A percentile compares a stretch with the other conserved stretches of the same genome.
Conservation (phyloP, 345 rosid species). For the Leavenworthia alabamica region DNA sequence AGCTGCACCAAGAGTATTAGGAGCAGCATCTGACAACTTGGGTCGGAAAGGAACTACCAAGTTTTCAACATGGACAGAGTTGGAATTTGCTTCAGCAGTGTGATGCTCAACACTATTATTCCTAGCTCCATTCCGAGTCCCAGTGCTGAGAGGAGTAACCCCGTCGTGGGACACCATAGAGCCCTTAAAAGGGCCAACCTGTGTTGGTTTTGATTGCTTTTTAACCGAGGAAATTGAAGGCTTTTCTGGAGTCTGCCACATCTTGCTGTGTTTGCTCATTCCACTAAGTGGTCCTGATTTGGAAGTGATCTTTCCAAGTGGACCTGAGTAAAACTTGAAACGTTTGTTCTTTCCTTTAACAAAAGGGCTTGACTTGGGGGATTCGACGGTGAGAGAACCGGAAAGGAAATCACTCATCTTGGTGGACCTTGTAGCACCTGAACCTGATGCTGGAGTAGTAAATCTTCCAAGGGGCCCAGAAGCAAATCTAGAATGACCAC, state of each 20-base stretch:
- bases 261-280: slow-evolving; percentile 40
- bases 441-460: slow-evolving; percentile 46
- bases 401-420: slow-evolving; percentile 57
- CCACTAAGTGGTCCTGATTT: slow-evolving; percentile 59
- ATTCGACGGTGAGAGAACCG: slow-evolving; percentile 58
- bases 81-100: too few relatives aligned
- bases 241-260: slow-evolving; percentile 46
- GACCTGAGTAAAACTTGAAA: slow-evolving; percentile 57
- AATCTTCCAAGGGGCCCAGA: slow-evolving; percentile 70
- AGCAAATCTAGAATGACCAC: slow-evolving; percentile 52
- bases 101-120: slow-evolving; percentile 31
- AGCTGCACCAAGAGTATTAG: slow-evolving; percentile 79
- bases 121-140: slow-evolving; percentile 36
- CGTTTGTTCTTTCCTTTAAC: slow-evolving; percentile 36
- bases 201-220: slow-evolving; percentile 49
- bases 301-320: slow-evolving; percentile 42
- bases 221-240: slow-evolving; percentile 37
- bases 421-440: slow-evolving; percentile 36
- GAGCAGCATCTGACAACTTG: slow-evolving; percentile 55
- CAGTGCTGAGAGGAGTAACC: slow-evolving; percentile 35
- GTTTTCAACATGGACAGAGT: too few relatives aligned
- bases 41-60: slow-evolving; percentile 32
- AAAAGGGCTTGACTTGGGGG: slow-evolving; percentile 45
- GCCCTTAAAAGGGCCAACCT: slow-evolving; percentile 84
- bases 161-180: slow-evolving; percentile 44